Evolutionary conservation across 176 grass and related monocot genomes (phyloP), one percentile per base, ranked within the genome.

Genomic region (Elymus sibiricus): DNA sequence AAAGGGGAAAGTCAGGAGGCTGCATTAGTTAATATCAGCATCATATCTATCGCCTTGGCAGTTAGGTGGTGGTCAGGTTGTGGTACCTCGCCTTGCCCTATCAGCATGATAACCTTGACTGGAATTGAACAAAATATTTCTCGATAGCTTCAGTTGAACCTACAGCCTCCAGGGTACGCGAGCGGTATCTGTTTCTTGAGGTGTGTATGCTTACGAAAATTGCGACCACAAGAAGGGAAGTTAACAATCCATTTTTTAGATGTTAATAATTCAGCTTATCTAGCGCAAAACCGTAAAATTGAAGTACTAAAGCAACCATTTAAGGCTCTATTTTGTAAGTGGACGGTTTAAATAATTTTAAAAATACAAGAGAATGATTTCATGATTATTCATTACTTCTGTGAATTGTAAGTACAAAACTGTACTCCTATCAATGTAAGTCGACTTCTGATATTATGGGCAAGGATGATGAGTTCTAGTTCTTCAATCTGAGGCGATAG

Each of bases 361-460:
- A 37, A 38, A 7, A 80, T 4, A 55, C 15, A 19, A 58, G 44
- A 31, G 15, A 35, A 9, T n/a, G 11, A 22, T 49, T 62, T 47
- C 72, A 17, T n/a, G 27, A 24, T 75, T 75, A 27, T 7, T 46
- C 44, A n/a, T 75, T 73, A 70, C 16, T 43, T 65, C 64, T 63
- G 66, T 73, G 62, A 79, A 86, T 51, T 53, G 49, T 6, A 70
- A 69, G 62, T 69, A 82, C 39, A 70, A 60, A 70, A 34, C 46
- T 62, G 75, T 64, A 66, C 8, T 75, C 35, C 32, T 79, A 73
- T 87, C 72, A 86, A 42, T 8, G 86, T 59, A 68, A 51, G 7
- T 66, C 64, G 58, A 67, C 67, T 65, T 43, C 47, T 26, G 24
- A 47, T 81, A 87, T 60, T 74, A 74, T 17, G 31, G 35, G 44